A percentile compares a stretch with the other conserved stretches of the same genome.
Conservation (phyloP, 2,329 filamentous ascomycete species). For the Geosmithia flava region DNA sequence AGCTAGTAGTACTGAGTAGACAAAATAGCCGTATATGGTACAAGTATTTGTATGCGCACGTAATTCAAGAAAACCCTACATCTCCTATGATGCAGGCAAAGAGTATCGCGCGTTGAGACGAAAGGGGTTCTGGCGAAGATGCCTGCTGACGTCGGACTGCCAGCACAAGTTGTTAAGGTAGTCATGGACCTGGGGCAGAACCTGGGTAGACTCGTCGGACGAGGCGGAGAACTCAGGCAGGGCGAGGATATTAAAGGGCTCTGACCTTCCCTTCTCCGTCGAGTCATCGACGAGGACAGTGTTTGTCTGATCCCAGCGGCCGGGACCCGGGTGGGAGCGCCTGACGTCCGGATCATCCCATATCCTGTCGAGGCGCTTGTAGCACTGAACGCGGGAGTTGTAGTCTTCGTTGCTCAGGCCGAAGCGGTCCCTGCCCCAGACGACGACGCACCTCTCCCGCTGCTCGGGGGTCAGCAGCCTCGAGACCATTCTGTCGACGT, state of each 20-base stretch:
- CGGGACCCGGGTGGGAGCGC: slow-evolving; percentile 27
- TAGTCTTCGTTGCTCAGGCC: slow-evolving; percentile 55
- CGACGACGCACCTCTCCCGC: slow-evolving; percentile 44
- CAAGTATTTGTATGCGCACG: neutral
- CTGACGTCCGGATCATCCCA: slow-evolving; percentile 46
- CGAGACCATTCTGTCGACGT: slow-evolving; percentile 56
- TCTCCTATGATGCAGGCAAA: neutral
- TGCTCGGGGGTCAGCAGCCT: slow-evolving; percentile 48
- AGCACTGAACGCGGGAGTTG: slow-evolving; percentile 63
- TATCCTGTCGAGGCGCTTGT: slow-evolving; percentile 67
- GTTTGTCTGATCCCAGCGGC: slow-evolving; percentile 65
- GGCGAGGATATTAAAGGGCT: slow-evolving; percentile 73
- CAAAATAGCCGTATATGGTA: neutral
- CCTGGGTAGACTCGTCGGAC: slow-evolving; percentile 21
- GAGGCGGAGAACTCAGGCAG: slow-evolving; percentile 63
- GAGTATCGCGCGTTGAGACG: slow-evolving; percentile 16
- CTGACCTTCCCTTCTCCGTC: slow-evolving; percentile 62
- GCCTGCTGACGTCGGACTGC: slow-evolving; percentile 50
- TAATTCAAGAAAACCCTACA: neutral
- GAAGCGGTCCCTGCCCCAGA: slow-evolving; percentile 72
- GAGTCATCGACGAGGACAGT: slow-evolving; percentile 88
- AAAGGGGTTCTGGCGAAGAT: slow-evolving; percentile 41
- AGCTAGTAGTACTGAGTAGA: too few relatives aligned
- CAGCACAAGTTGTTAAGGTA: slow-evolving; percentile 43
- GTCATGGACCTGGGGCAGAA: slow-evolving; percentile 48